Percentiles rank a stretch among this genome's conserved stretches.
Conservation (phyloP, 202 grass and related monocot species). For the Digitaria exilis region DNA sequence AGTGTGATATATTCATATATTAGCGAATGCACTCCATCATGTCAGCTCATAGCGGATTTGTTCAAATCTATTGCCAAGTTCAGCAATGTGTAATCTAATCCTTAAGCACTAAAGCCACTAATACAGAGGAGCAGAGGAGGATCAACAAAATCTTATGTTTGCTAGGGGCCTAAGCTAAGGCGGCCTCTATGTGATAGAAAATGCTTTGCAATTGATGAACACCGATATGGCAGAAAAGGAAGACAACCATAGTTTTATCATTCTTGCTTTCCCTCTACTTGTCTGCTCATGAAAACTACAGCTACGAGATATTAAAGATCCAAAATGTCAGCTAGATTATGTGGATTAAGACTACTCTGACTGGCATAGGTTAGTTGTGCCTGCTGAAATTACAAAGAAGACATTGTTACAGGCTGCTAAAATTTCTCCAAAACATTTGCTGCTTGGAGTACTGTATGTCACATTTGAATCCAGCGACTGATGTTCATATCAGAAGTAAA, state of each 20-base stretch:
- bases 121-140: neutral
- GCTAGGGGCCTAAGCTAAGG: neutral
- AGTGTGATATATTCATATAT: neutral
- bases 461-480: neutral
- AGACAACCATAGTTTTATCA: neutral
- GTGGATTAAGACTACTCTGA: neutral
- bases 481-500: constrained; percentile 4
- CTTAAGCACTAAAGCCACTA: neutral
- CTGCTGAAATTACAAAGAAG: neutral
- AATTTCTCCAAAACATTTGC: neutral
- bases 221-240: neutral
- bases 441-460: neutral
- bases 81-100: neutral
- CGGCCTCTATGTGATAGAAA: neutral
- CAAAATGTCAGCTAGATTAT: neutral
- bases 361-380: neutral
- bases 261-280: neutral
- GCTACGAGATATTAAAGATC: neutral
- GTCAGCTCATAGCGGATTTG: neutral
- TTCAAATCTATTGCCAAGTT: neutral
- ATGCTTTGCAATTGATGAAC: neutral
- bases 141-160: neutral
- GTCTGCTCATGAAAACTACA: neutral
- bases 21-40: neutral
- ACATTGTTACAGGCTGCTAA: neutral